A percentile compares a stretch with the other conserved stretches of the same genome.
These are phyloP conservation scores for Fusarium solani-melongenae DNA, from an alignment of 2,329 filamentous ascomycete species.

Conservation along the genomic window DNA sequence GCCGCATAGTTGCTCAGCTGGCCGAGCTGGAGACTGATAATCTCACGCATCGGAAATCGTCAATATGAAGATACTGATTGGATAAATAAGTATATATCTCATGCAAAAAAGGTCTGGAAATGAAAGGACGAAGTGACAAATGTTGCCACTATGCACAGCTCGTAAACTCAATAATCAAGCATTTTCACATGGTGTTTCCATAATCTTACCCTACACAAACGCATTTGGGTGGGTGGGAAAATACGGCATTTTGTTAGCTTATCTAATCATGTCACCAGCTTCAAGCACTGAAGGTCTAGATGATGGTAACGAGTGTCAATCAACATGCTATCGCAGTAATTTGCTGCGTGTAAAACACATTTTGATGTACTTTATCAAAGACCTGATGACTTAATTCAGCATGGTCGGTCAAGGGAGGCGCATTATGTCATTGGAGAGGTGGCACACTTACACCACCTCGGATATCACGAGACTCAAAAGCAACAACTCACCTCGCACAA, in stretches of 20 bases:
- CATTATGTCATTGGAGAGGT: constrained; percentile 33
- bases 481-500: neutral
- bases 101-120: neutral
- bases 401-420: neutral
- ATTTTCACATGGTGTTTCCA: constrained; percentile 1
- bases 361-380: neutral
- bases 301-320: neutral
- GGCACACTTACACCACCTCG: constrained; percentile 16
- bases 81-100: neutral
- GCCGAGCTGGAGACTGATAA: constrained; percentile 92
- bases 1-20: constrained; percentile 92
- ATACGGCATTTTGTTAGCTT: constrained; percentile 20
- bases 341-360: neutral
- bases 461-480: constrained; percentile 21
- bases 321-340: neutral
- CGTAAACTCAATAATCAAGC: neutral
- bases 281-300: neutral
- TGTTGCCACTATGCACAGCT: neutral
- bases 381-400: neutral
- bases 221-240: neutral
- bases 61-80: neutral
- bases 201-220: constrained; percentile 24
- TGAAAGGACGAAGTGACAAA: neutral
- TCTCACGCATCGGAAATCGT: constrained; percentile 81
- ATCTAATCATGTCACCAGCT: constrained; percentile 25